Base-by-base conservation (phyloP, 306 rosid genomes). In the Astragalus membranaceus region DNA sequence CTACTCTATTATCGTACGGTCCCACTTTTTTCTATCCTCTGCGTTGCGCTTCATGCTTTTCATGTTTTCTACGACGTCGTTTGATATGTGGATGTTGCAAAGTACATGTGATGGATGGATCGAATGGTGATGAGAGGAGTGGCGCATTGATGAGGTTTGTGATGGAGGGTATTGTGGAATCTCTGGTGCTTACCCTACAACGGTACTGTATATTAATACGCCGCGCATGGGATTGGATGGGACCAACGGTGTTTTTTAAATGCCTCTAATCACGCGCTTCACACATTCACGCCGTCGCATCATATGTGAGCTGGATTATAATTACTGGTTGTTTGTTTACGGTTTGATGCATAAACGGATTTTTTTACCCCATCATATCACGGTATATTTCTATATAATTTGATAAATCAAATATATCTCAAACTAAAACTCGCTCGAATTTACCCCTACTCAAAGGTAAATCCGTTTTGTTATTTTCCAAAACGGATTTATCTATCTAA, bases 121-220 rank as follows among this genome's bases (percentile, higher is more conserved):
- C 41, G 0, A 0, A 62, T 59, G 85, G 74, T 4, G 0, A 1
- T 15, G 14, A 73, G 39, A 5, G 60, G 49, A 6, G 20, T 7
- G 35, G 53, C 0, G 4, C n/a, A 32, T 3, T 29, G n/a, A 62
- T 62, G 37, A 39, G 53, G n/a, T 37, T 37, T 47, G 15, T 1
- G 11, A 68, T 20, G 29, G 29, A 15, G 10, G 10, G 74, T 11
- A 63, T 0, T 15, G 11, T 33, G 49, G 11, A 61, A 9, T 33
- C 0, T 39, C 36, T 70, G 7, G 59, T 10, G 4, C 10, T 3
- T 62, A 73, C 70, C 59, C 65, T 11, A 62, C 44, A 49, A 39
- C 77, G 50, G 60, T 48, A 0, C 56, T 30, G 6, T 71, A 13
- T 81, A 76, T 20, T 20, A 81, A 72, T 50, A 54, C 60, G 42